Percentiles rank a stretch among this genome's conserved stretches.
These are phyloP conservation scores for Lomentospora prolificans DNA, from an alignment of 2,329 filamentous ascomycete species.

Conservation along the genomic window DNA sequence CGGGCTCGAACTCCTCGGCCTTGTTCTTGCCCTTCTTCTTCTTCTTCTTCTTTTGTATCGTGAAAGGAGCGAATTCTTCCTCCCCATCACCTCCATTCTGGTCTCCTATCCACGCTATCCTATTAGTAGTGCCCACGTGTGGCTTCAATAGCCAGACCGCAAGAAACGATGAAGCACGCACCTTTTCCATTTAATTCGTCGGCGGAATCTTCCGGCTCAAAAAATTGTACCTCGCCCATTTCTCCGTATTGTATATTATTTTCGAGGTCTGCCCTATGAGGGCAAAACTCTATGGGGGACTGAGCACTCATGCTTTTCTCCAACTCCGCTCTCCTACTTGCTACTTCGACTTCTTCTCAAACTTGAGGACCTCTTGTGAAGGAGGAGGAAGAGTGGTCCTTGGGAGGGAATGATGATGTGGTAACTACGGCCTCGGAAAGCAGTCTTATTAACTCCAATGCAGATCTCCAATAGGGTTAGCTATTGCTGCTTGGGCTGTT, in stretches of 20 bases:
- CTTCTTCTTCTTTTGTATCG: constrained; percentile 14
- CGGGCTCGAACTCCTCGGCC: background rate
- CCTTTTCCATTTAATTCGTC: background rate
- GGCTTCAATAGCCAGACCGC: too few relatives aligned
- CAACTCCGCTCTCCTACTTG: background rate
- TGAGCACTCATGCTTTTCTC: constrained; percentile 3
- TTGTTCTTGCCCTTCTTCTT: constrained; percentile 12
- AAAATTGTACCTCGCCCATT: constrained; percentile 5
- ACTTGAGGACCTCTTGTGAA: background rate
- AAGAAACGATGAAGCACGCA: background rate
- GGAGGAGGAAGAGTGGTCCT: background rate
- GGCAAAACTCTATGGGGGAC: constrained; percentile 5
- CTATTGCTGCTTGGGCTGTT: background rate
- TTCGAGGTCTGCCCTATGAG: constrained; percentile 5
- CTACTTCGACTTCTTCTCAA: background rate
- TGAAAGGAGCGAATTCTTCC: background rate
- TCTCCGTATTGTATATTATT: constrained; percentile 5
- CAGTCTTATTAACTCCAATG: background rate
- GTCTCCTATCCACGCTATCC: background rate
- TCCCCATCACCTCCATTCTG: constrained; percentile 3
- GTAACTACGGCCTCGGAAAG: background rate
- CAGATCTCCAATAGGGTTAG: background rate
- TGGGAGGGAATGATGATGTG: background rate
- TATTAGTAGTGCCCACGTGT: background rate
- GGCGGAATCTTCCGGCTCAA: background rate